Base-by-base conservation (phyloP, 148 eudicot genomes). In the Rhododendron griersonianum region DNA sequence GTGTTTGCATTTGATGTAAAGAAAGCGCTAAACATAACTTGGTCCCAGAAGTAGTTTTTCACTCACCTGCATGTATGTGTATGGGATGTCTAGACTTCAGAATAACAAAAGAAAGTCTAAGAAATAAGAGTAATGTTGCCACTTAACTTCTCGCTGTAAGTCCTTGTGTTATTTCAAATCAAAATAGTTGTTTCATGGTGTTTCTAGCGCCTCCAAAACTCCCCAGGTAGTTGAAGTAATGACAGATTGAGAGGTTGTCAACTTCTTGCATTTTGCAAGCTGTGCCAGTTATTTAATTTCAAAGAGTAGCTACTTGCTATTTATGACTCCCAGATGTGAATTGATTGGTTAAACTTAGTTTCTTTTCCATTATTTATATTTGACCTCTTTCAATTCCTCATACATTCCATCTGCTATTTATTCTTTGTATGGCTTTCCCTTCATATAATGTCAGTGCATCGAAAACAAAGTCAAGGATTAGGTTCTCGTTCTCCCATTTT, bases 11-110 rank as follows among this genome's bases (percentile, higher is more conserved):
- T 35, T 59, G 23, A 55, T 11, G 23, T 55, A 6, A 28, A 28
- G 59, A 35, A 37, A 80, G 48, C 21, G 73, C 61, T 11, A 37
- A 61, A 10, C 50, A n/a, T 83, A 16, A 47, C 19, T 71, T 47
- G 59, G 78, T 69, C 85, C 59, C 61, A 48, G 59, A 67, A 47
- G 44, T 44, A 28, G 78, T 69, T 83, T 83, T 83, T 28, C 37
- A 69, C 30, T 47, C 78, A 25, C 35, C 19, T 78, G 37, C 65
- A 19, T 10, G 71, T 63, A 33, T 18, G 71, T 63, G 80, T 48
- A 0, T 65, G 3, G 45, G 75, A 57, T 41, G 59, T 41, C 85
- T 5, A 69, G n/a, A 74, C 23, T 74, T 14, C 65, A 57, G 51
- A 83, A 63, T 39, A 83, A 19, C 1, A 35, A 25, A 37, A 39